Percentiles rank a stretch among this genome's conserved stretches.
phyloP scores from a whole-genome alignment of 129 eudicot genomes.

The Dittrichia graveolens region DNA sequence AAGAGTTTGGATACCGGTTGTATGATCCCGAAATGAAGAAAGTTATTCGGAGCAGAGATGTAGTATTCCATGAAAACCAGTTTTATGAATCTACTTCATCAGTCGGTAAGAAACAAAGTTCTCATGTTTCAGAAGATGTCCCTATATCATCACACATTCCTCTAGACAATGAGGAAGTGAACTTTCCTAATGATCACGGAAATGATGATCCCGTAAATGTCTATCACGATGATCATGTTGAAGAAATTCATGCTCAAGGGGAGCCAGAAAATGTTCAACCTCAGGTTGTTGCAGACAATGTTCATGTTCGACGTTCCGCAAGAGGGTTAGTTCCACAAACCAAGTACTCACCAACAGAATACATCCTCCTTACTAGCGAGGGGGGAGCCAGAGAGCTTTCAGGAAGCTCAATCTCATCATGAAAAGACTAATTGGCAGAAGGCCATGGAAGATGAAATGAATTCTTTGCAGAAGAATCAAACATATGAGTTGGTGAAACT shows the following conservation, averaged over 20 bases:
- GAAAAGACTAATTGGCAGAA: background rate
- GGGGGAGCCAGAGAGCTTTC: too few species aligned
- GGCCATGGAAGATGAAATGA: slow-evolving; percentile 11
- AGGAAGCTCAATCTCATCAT: too few species aligned
- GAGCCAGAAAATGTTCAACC: background rate
- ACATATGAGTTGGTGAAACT: background rate
- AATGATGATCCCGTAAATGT: background rate
- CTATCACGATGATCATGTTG: background rate
- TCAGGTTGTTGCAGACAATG: background rate
- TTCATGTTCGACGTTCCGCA: background rate
- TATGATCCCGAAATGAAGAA: too few species aligned
- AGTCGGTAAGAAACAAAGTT: background rate
- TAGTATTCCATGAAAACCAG: background rate
- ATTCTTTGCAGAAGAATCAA: background rate
- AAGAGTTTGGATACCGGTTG: too few species aligned
- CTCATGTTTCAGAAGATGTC: background rate
- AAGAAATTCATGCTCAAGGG: background rate
- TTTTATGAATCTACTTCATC: background rate
- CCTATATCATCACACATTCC: background rate
- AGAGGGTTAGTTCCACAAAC: slow-evolving; percentile 6
- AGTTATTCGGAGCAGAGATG: too few species aligned
- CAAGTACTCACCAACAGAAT: background rate
- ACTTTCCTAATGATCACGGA: too few species aligned
- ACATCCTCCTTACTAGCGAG: too few species aligned
- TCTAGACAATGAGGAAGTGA: too few species aligned